phyloP scores from a whole-genome alignment of 2,329 filamentous ascomycete genomes.

The Ceratocystis huliohia region DNA sequence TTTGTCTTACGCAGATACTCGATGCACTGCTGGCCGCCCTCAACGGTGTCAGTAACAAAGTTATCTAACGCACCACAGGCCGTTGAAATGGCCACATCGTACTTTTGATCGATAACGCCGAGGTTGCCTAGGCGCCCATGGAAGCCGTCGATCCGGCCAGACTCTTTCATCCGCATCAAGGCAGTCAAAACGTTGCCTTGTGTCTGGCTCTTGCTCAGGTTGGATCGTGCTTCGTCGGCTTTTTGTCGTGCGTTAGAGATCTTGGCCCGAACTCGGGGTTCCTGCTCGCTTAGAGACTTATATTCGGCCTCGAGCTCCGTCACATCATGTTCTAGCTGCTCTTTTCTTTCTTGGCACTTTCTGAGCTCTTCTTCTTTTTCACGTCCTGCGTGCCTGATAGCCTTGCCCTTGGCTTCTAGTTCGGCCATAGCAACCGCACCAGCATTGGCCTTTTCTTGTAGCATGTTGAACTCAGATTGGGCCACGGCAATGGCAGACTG shows the following conservation, averaged over 20 bases:
- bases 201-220: conserved; percentile 77
- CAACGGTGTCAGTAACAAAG: conserved; percentile 91
- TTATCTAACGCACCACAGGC: conserved; percentile 87
- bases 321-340: conserved; percentile 59
- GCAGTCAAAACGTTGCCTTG: conserved; percentile 86
- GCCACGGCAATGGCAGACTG: conserved; percentile 88
- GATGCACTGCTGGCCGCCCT: conserved; percentile 94
- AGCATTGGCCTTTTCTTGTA: conserved; percentile 78
- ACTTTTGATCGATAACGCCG: conserved; percentile 83
- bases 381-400: conserved; percentile 57
- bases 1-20: conserved; percentile 97
- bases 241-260: conserved; percentile 86
- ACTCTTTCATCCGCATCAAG: conserved; percentile 88
- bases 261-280: conserved; percentile 69
- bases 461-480: conserved; percentile 84
- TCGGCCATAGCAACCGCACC: conserved; percentile 76
- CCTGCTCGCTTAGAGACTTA: conserved; percentile 57
- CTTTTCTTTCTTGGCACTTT: conserved; percentile 60
- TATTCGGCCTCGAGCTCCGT: conserved; percentile 60
- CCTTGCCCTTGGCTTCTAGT: conserved; percentile 62
- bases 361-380: conserved; percentile 64
- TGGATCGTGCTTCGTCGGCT: conserved; percentile 88
- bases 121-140: conserved; percentile 90
- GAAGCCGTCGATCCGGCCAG: conserved; percentile 92
- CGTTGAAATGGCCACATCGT: conserved; percentile 96